Percentiles rank a stretch among this genome's conserved stretches.
Evolutionary conservation across 257 asterid genomes (phyloP).

Genomic region (Solanum gandarillasii): DNA sequence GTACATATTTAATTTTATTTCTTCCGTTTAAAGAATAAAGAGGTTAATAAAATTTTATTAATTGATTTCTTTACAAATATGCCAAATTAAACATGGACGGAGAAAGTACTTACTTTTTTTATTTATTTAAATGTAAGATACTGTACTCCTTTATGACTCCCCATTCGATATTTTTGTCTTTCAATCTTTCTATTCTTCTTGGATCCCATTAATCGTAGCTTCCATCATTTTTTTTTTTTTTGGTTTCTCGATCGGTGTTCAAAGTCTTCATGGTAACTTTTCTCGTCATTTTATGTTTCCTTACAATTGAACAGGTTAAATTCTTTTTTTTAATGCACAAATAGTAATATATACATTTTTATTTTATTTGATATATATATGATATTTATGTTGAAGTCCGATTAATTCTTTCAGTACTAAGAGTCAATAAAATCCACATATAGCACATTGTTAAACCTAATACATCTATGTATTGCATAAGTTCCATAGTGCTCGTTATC

Average conservation of each 20-base stretch:
- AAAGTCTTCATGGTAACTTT: accelerated
- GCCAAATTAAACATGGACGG: background rate
- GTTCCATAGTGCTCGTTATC: too few relatives aligned
- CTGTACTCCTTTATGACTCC: constrained; percentile 22
- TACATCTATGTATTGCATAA: background rate
- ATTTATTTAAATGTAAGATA: background rate
- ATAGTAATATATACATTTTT: too few relatives aligned
- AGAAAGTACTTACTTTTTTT: too few relatives aligned
- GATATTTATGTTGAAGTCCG: too few relatives aligned
- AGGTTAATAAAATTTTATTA: too few relatives aligned
- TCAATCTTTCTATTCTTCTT: constrained; percentile 17
- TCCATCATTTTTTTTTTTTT: background rate
- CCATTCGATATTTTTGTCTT: constrained; percentile 39
- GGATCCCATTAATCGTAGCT: constrained; percentile 21
- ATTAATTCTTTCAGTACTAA: too few relatives aligned
- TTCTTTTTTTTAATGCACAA: background rate
- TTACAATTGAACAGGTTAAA: background rate
- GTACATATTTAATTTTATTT: background rate
- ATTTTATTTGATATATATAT: too few relatives aligned
- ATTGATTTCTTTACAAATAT: too few relatives aligned
- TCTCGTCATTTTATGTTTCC: background rate
- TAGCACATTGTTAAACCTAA: too few relatives aligned
- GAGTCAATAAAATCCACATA: too few relatives aligned
- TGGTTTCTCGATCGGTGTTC: too few relatives aligned
- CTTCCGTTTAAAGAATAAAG: too few relatives aligned